Base-by-base conservation (phyloP, 176 grass and related monocot species). In the Musa troglodytarum region DNA sequence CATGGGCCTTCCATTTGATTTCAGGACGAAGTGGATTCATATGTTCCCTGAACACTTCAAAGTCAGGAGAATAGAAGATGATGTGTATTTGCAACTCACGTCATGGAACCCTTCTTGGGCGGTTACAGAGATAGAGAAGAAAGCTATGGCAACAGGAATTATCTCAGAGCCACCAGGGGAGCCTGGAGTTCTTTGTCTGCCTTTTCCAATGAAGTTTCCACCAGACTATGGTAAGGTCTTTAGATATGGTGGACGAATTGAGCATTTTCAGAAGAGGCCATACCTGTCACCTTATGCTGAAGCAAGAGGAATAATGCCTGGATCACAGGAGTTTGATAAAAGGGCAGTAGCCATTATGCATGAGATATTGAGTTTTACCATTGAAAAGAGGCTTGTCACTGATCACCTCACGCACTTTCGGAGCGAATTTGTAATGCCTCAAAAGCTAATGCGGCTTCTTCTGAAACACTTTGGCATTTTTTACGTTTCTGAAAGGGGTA, bases 361-460 rank as follows among this genome's bases (percentile, higher is more conserved):
- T 22, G 93, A 92, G 78, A 85, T 96, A 68, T 87, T 88, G 67
- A 92, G 65, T 76, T 96, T 96, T 80, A 92, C 80, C 17, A 70
- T 96, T 69, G 93, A 92, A 68, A 96, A 90, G 77, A 88, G 93
- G 85, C 77, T 96, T 66, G 93, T 96, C 59, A 96, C 89, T 0
- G 87, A 96, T 77, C 87, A 96, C 52, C 87, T 92, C 53, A 96
- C 93, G 0, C 87, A 90, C 80, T 96, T 96, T 72, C 77, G 87
- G 15, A 82, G 82, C 29, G 93, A 96, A 82, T 90, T 96, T 90
- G 85, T 90, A 43, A 92, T 90, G 93, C 89, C 93, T 9, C 93
- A 96, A 73, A 92, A 96, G 78, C 79, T 96, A 54, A 91, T 89
- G 92, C 84, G 92, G 74, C 63, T 96, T 51, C 80, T 89, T 17